These are phyloP conservation scores for Leishmania tropica DNA, from an alignment of 208 protist genomes.

Conservation along the genomic window DNA sequence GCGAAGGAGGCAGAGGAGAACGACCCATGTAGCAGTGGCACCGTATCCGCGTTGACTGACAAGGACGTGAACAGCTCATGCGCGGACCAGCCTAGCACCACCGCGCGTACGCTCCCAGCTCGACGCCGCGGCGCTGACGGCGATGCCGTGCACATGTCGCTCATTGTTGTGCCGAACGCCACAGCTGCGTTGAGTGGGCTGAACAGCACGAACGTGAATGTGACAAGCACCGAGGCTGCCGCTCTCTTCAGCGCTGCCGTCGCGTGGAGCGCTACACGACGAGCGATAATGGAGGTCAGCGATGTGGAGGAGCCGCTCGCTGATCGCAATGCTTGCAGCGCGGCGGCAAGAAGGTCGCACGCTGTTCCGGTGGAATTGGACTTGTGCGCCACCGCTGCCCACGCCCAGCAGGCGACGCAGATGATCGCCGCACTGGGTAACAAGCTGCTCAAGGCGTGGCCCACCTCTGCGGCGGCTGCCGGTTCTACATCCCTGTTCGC, in stretches of 20 bases:
- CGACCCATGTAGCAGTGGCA: not conserved
- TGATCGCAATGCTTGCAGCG: not conserved
- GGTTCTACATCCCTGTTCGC: not conserved
- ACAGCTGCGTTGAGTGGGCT: conserved; percentile 6
- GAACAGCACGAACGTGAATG: conserved; percentile 23
- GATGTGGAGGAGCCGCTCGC: not conserved
- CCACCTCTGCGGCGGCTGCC: not conserved
- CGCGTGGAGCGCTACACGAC: conserved; percentile 22
- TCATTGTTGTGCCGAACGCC: conserved; percentile 25
- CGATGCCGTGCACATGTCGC: conserved; percentile 11
- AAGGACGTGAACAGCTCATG: not conserved
- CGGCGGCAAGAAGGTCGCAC: not conserved
- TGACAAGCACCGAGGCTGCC: conserved; percentile 17
- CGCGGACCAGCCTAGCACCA: not conserved
- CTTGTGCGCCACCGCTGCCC: conserved; percentile 27
- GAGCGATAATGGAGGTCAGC: not conserved
- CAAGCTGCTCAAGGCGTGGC: conserved; percentile 28
- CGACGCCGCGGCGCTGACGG: not conserved
- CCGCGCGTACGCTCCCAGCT: not conserved
- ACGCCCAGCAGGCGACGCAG: conserved; percentile 18
- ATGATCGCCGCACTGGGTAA: conserved; percentile 28
- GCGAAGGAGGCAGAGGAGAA: not conserved
- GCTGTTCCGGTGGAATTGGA: conserved; percentile 6
- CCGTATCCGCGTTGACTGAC: not conserved
- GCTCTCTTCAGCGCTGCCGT: conserved; percentile 18